phyloP scores from a whole-genome alignment of 805 yeast genomes.

The Hanseniaspora osmophila region DNA sequence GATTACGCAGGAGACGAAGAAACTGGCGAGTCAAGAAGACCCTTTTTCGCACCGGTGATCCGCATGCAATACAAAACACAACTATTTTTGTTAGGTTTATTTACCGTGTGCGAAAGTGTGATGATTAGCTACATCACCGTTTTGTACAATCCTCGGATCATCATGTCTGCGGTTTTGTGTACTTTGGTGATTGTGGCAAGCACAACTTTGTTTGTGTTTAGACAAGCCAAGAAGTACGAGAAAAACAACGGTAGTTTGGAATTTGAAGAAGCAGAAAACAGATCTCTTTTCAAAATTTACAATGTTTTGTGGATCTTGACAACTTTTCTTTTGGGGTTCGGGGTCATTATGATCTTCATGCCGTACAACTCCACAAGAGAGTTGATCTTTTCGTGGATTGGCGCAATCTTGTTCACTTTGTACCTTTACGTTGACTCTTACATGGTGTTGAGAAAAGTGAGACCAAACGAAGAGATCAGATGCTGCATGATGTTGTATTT shows the following conservation, averaged over 20 bases:
- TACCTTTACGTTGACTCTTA: conserved; percentile 76
- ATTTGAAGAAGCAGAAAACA: conserved; percentile 18
- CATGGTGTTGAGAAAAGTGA: conserved; percentile 53
- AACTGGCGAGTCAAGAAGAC: conserved; percentile 3
- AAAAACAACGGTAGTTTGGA: conserved; percentile 43
- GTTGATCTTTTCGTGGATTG: conserved; percentile 52
- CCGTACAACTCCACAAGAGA: conserved; percentile 45
- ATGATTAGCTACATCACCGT: conserved; percentile 55
- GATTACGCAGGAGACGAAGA: conserved; percentile 2
- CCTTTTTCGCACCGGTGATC: conserved; percentile 7
- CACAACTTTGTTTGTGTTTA: conserved; percentile 61
- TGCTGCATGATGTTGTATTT: conserved; percentile 68
- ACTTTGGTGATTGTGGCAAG: conserved; percentile 65
- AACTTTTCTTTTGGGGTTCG: conserved; percentile 47
- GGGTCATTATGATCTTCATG: conserved; percentile 56
- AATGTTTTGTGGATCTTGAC: conserved; percentile 34
- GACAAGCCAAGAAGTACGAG: conserved; percentile 16
- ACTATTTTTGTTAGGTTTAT: conserved; percentile 41
- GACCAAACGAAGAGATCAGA: conserved; percentile 74
- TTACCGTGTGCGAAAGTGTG: conserved; percentile 66
- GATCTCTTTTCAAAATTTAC: conserved; percentile 14
- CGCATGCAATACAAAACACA: conserved; percentile 20
- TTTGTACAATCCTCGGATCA: conserved; percentile 44
- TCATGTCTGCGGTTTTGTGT: conserved; percentile 56
- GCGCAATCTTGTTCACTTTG: conserved; percentile 59